Evolutionary conservation across 306 rosid genomes (phyloP), one percentile per base, ranked within the genome.

Genomic region (Cucumis hystrix): DNA sequence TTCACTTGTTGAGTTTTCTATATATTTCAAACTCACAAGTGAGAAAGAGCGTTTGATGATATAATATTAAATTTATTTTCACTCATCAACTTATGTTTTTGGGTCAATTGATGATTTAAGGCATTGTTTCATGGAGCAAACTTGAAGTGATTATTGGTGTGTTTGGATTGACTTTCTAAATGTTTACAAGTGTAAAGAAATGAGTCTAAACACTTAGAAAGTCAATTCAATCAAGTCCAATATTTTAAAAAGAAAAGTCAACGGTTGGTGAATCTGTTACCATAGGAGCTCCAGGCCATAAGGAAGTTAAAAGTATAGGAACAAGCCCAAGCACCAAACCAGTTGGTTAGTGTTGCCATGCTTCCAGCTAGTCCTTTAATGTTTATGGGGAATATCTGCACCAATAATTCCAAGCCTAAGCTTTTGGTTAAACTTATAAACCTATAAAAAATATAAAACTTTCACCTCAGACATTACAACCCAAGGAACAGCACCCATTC

Each of bases 401-500:
- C 70, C 82, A 58, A 9, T 77, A 67, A 21, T 20, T 7, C 58
- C 79, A 41, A 37, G 18, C 11, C 74, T 67, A 54, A 39, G 54
- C 62, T 16, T 75, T 79, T 73, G 75, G 59, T 47, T 6, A 47
- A 23, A 47, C 20, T 43, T 14, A 16, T 12, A 33, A 49, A 49
- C 75, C 45, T 6, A 14, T 12, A 72, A 2, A 72, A 72, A 55
- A 18, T 16, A 28, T 47, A 10, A 8, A 8, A 15, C 60, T 28
- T 65, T 74, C 87, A 93, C 97, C 97, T 95, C 97, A 1, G 97
- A 92, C 98, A 95, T 95, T 55, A 95, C 88, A 77, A 95, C 88
- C 98, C 97, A 92, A 77, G 98, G 98, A 87, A 95, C 87, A 55
- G 97, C 90, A 80, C 96, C 98, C 97, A 92, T 92, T 83, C 98